These are phyloP conservation scores for Scedosporium aurantiacum DNA, from an alignment of 2,329 filamentous ascomycete genomes.

Conservation along the genomic window DNA sequence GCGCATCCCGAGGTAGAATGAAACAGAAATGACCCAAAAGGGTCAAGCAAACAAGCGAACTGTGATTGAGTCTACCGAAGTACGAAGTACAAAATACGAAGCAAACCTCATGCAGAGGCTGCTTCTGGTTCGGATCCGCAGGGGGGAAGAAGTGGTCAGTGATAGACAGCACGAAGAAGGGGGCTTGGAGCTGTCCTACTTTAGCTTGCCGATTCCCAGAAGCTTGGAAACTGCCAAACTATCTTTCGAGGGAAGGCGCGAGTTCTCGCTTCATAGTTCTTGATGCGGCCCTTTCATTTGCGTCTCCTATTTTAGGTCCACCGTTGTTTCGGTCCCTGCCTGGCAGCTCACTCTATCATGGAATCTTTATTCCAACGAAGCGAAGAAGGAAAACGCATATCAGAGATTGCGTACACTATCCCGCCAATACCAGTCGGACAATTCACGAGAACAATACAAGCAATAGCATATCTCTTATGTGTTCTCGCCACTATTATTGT, in stretches of 20 bases:
- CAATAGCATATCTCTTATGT: slow-evolving; percentile 1
- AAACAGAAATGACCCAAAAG: background rate
- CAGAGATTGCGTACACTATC: background rate
- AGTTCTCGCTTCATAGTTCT: background rate
- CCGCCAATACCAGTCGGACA: slow-evolving; percentile 1
- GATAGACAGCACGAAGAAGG: background rate
- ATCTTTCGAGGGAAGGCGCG: background rate
- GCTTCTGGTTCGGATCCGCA: background rate
- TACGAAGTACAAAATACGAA: too few relatives aligned
- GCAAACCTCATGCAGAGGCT: background rate
- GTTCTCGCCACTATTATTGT: slow-evolving; percentile 7
- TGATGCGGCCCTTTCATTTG: background rate
- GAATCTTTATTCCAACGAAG: background rate
- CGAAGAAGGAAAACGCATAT: slow-evolving; percentile 7
- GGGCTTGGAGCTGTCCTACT: background rate
- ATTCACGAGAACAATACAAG: slow-evolving; percentile 6
- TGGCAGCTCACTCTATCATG: background rate
- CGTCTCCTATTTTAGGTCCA: background rate
- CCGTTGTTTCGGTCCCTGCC: background rate
- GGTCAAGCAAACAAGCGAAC: background rate
- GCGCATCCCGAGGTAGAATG: too few relatives aligned
- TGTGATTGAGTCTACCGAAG: background rate
- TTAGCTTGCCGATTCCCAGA: background rate
- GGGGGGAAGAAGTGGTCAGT: background rate
- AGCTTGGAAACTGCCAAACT: background rate